A percentile compares a stretch with the other conserved stretches of the same genome.
phyloP scores from a whole-genome alignment of 1,284 basidiomycete species.

The Uromyces viciae-fabae region DNA sequence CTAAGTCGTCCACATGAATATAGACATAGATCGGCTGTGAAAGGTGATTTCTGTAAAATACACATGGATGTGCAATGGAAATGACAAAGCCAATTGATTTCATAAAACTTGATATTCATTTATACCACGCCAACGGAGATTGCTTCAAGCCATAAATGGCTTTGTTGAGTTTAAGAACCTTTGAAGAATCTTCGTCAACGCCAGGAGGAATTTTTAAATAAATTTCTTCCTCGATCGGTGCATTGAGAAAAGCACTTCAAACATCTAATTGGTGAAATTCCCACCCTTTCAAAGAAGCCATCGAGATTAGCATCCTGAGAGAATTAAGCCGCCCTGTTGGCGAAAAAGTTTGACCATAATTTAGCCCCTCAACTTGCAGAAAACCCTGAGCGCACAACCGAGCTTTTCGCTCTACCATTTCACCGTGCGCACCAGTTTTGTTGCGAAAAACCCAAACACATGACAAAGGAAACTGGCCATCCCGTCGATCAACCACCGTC shows the following conservation, averaged over 20 bases:
- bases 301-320: background rate
- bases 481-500: no score
- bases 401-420: background rate
- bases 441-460: background rate
- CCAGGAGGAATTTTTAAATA: background rate
- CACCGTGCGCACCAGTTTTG: background rate
- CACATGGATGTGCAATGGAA: background rate
- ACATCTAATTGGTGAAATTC: background rate
- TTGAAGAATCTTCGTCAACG: background rate
- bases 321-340: background rate
- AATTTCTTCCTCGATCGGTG: background rate
- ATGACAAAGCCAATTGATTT: background rate
- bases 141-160: conserved; percentile 5
- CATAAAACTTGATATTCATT: background rate
- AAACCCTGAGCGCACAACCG: background rate
- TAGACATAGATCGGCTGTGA: background rate
- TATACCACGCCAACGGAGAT: background rate
- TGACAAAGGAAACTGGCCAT: no score
- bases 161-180: background rate
- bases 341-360: background rate
- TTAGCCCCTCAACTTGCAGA: background rate
- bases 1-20: conserved; percentile 2
- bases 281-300: background rate
- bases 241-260: background rate
- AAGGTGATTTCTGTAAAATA: background rate